Percentiles rank a stretch among this genome's conserved stretches.
These are phyloP conservation scores for Helicocarpus griseus DNA, from an alignment of 2,329 filamentous ascomycete genomes.

Conservation along the genomic window DNA sequence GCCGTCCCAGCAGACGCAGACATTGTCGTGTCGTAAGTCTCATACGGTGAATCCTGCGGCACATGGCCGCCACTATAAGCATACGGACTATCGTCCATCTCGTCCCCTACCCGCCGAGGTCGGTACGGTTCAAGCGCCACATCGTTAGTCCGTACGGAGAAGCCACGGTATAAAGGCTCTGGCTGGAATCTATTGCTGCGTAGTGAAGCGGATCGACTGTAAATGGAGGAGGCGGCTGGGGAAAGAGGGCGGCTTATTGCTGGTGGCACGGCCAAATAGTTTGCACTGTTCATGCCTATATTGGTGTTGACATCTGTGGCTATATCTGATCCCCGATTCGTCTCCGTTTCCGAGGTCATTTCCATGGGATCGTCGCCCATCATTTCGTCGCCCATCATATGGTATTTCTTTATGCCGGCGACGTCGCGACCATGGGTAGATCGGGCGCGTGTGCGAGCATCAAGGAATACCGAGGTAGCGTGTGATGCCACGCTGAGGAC, in stretches of 20 bases:
- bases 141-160: background rate
- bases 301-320: background rate
- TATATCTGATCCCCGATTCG: no score
- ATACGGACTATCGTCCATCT: background rate
- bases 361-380: slow-evolving; percentile 15
- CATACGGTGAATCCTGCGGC: background rate
- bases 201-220: background rate
- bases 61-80: background rate
- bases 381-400: slow-evolving; percentile 33
- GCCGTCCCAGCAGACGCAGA: no score
- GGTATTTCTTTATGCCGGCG: slow-evolving; percentile 40
- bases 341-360: background rate
- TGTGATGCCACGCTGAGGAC: slow-evolving; percentile 39
- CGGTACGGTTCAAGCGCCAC: background rate
- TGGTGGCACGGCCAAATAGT: background rate
- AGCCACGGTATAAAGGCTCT: background rate
- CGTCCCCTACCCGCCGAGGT: background rate
- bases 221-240: background rate
- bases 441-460: slow-evolving; percentile 18
- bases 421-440: slow-evolving; percentile 26
- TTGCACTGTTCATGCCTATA: no score
- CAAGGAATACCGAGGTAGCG: slow-evolving; percentile 39
- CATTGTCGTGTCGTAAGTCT: background rate
- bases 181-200: background rate
- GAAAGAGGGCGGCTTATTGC: background rate